A percentile compares a stretch with the other conserved stretches of the same genome.
Conservation (phyloP, 2,329 filamentous ascomycete genomes). For the Nemania sp. region DNA sequence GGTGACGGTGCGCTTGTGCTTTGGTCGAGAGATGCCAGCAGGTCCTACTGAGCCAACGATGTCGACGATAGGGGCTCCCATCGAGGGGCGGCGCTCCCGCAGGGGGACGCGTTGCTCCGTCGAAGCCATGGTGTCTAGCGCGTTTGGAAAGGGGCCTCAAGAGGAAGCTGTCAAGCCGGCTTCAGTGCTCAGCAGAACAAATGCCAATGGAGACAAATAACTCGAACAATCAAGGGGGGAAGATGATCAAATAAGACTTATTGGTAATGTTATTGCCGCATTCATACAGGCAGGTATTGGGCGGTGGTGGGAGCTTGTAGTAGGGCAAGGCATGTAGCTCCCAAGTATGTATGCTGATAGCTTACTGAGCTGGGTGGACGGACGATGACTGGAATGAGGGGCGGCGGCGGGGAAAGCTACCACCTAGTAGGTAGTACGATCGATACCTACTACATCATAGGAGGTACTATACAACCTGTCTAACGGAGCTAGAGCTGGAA, state of each 20-base stretch:
- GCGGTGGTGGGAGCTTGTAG: not conserved
- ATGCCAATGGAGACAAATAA: not conserved
- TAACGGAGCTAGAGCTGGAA: conserved; percentile 6
- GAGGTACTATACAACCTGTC: too few species aligned
- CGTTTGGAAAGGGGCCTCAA: not conserved
- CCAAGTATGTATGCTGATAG: too few species aligned
- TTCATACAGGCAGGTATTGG: not conserved
- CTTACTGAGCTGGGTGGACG: not conserved
- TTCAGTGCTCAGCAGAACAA: not conserved
- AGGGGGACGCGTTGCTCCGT: conserved; percentile 49
- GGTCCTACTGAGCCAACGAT: conserved; percentile 86
- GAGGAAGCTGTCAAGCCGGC: conserved; percentile 6
- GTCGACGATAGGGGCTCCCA: conserved; percentile 78
- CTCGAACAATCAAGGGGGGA: not conserved
- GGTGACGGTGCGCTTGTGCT: conserved; percentile 96
- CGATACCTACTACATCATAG: too few species aligned
- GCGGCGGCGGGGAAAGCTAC: not conserved
- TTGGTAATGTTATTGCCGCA: conserved; percentile 11
- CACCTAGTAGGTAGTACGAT: too few species aligned
- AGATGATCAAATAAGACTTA: not conserved
- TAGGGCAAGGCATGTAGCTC: too few species aligned
- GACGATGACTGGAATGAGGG: conserved; percentile 26
- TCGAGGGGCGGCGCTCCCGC: conserved; percentile 81
- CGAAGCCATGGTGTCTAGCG: conserved; percentile 38
- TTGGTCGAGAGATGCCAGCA: conserved; percentile 81